Evolutionary conservation across 2,329 filamentous ascomycete genomes (phyloP).

Genomic region (Fusarium torulosum): DNA sequence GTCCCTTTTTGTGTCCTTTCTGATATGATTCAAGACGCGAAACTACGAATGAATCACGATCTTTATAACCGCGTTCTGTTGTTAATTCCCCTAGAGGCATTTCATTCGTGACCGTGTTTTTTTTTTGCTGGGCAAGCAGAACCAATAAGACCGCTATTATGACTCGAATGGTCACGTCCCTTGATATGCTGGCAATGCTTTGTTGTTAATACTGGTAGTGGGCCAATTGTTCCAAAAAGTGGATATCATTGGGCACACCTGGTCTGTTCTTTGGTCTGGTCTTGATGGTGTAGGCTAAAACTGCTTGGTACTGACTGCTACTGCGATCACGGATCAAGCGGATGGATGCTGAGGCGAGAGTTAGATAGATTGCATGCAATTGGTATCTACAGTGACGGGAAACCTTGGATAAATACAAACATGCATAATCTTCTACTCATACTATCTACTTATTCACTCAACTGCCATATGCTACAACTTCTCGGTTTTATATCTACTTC

Average conservation of each 20-base stretch:
- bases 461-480: not conserved
- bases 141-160: slow-evolving; percentile 28
- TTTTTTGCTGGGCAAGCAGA: not conserved
- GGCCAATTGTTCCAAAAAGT: slow-evolving; percentile 13
- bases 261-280: slow-evolving; percentile 6
- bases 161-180: slow-evolving; percentile 25
- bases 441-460: not conserved
- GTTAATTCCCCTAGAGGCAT: not conserved
- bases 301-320: too few species aligned
- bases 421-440: slow-evolving; percentile 5
- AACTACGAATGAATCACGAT: slow-evolving; percentile 7
- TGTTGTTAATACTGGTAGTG: slow-evolving; percentile 18
- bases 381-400: slow-evolving; percentile 24
- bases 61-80: slow-evolving; percentile 3
- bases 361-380: not conserved
- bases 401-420: not conserved
- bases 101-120: slow-evolving; percentile 14
- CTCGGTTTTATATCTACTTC: not conserved
- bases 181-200: slow-evolving; percentile 37
- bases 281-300: not conserved
- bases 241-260: slow-evolving; percentile 1
- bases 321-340: slow-evolving; percentile 21
- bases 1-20: slow-evolving; percentile 3
- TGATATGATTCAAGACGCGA: slow-evolving; percentile 21
- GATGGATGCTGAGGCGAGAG: slow-evolving; percentile 2